Evolutionary conservation across 805 yeast species (phyloP).

Genomic region (Citeromyces matritensis): DNA sequence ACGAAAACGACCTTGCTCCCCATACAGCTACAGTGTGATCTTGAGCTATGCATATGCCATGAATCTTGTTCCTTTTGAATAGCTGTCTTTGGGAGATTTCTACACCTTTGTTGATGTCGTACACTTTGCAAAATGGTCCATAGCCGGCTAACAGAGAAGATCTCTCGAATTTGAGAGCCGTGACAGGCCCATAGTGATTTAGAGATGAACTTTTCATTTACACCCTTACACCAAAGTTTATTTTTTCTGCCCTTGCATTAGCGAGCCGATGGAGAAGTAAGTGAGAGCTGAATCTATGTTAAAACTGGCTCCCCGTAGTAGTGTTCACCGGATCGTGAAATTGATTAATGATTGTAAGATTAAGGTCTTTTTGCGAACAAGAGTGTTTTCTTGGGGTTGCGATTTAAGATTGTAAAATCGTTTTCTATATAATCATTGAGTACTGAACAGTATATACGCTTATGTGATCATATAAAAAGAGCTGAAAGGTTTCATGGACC

Average conservation of each 20-base stretch:
- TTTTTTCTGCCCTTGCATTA: background rate
- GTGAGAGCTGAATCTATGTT: too few species aligned
- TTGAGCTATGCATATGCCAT: conserved; percentile 38
- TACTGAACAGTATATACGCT: too few species aligned
- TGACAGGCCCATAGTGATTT: conserved; percentile 2
- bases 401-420: too few species aligned
- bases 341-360: too few species aligned
- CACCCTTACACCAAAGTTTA: background rate
- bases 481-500: too few species aligned
- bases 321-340: too few species aligned
- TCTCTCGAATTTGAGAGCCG: conserved; percentile 27
- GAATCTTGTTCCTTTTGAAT: conserved; percentile 67
- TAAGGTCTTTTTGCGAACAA: too few species aligned
- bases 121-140: conserved; percentile 53
- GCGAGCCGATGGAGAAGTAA: too few species aligned
- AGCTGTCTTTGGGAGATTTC: conserved; percentile 25
- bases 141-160: conserved; percentile 42
- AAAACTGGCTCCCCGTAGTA: too few species aligned
- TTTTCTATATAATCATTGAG: too few species aligned
- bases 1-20: conserved; percentile 61
- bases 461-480: too few species aligned
- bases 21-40: conserved; percentile 23
- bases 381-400: too few species aligned
- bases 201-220: background rate
- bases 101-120: conserved; percentile 23